phyloP scores from a whole-genome alignment of 306 rosid species.

The Gynostemma pentaphyllum region DNA sequence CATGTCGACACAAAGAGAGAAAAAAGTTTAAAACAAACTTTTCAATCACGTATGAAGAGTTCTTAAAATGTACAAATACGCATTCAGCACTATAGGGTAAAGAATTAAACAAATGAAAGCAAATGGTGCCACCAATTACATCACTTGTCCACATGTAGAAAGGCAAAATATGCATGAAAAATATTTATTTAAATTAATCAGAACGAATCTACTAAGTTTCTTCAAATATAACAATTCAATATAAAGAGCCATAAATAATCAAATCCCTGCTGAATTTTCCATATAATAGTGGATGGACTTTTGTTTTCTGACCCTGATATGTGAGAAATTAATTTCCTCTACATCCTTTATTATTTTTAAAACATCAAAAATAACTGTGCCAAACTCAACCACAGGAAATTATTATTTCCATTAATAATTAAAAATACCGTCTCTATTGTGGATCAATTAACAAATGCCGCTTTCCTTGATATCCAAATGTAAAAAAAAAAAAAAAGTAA shows the following conservation, averaged over 20 bases:
- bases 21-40: neutral
- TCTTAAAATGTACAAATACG: no score
- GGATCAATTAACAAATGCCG: neutral
- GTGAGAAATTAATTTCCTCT: neutral
- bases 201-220: neutral
- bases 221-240: no score
- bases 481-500: neutral
- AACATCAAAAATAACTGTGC: neutral
- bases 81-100: no score
- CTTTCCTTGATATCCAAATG: neutral
- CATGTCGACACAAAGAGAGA: slow-evolving; percentile 11
- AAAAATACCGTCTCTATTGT: neutral
- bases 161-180: neutral
- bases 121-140: neutral
- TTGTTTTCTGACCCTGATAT: neutral
- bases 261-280: neutral
- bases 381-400: neutral
- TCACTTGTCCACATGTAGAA: neutral
- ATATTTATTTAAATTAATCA: neutral
- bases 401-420: neutral
- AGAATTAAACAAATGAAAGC: neutral
- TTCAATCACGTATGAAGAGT: no score
- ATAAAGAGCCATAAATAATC: neutral
- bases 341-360: neutral
- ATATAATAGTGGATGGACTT: neutral